Base-by-base conservation (phyloP, 208 protist species). In the Leishmania arabica region DNA sequence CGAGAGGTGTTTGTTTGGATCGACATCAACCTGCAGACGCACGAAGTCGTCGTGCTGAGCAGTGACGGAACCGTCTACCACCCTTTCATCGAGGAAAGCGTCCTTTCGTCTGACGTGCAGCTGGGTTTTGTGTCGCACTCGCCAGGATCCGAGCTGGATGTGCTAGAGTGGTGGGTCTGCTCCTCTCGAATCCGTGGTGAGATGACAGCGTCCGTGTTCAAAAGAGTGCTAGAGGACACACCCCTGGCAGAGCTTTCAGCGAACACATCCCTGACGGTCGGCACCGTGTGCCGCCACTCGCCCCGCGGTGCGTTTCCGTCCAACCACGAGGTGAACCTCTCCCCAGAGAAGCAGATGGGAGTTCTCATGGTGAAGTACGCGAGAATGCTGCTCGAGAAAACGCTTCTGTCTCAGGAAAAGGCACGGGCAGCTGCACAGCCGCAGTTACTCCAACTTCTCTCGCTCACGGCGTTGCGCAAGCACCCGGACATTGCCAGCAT, bases 341-440 rank as follows among this genome's bases (percentile, higher is more conserved):
- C 69, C 3, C 60, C 88, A 17, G 84, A 91, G 45, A 92, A 90
- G 79, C 92, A 96, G 75, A 92, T 96, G 84, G 88, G 90, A 65
- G 84, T 84, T 27, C 86, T 92, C n/a, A 93, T 97, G 68, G 88
- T 96, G 40, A 89, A 72, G 51, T 97, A 95, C 85, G 91, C 94
- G 37, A 85, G 92, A 34, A 82, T 96, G 71, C 86, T 97, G 42
- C 81, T 97, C 7, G 91, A 93, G 56, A 91, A 88, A 81, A 84
- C 89, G 45, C 83, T 95, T 19, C 42, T 95, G 19, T 77, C 89
- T 24, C 91, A 95, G 66, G 80, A 90, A 40, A 73, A 86, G 68
- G 91, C 91, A 8, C 85, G 88, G 0, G 72, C 84, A 34, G 82
- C 81, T 6, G 86, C 86, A 0, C 75, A 91, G 58, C 75, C 81